phyloP scores from a whole-genome alignment of 768 basidiomycete species.

The Mycena crocata region DNA sequence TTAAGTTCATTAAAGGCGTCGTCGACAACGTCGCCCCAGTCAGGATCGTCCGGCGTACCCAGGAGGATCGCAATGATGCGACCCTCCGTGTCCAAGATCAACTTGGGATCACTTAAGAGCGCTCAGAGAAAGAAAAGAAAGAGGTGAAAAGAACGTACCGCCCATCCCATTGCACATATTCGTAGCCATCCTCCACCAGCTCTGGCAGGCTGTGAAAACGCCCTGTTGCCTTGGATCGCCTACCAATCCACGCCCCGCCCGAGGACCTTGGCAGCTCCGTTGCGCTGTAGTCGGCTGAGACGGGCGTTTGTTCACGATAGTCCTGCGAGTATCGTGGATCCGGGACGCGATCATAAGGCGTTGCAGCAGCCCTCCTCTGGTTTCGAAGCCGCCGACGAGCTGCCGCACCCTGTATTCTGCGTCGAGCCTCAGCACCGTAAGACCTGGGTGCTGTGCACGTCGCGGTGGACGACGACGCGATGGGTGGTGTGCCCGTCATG shows the following conservation, averaged over 20 bases:
- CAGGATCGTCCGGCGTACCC: neutral
- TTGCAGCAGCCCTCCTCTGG: neutral
- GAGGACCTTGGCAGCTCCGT: neutral
- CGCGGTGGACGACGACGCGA: no score
- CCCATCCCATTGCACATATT: neutral
- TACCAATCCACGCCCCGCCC: neutral
- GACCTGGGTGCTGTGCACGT: no score
- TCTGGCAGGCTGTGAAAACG: neutral
- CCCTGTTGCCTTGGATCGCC: neutral
- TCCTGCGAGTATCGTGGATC: neutral
- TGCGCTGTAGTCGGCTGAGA: neutral
- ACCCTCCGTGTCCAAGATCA: no score
- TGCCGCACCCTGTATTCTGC: neutral
- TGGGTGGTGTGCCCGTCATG: no score
- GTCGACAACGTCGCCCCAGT: neutral
- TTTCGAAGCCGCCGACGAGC: neutral
- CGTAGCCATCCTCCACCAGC: neutral
- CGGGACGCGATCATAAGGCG: neutral
- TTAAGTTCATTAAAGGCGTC: neutral
- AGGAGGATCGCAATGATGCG: constrained; percentile 1
- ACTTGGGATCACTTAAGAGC: neutral
- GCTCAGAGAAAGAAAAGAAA: neutral
- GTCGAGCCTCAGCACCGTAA: neutral
- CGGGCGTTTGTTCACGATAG: neutral
- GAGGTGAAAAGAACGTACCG: neutral